A percentile compares a stretch with the other conserved stretches of the same genome.
phyloP scores from a whole-genome alignment of 2,329 filamentous ascomycete species.

The Scytalidium lignicola region DNA sequence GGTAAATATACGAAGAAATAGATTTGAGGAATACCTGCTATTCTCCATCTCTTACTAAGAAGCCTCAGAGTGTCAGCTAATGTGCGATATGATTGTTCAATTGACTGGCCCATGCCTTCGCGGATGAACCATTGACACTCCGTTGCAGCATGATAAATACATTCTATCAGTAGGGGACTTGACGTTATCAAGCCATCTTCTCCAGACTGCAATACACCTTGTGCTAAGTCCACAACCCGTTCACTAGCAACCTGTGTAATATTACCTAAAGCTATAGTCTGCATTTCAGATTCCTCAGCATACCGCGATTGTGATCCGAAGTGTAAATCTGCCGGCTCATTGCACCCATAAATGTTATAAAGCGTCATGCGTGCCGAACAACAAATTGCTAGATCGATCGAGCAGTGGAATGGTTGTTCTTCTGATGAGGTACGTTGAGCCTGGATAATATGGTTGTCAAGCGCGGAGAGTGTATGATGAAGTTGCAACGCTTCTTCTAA shows the following conservation, averaged over 20 bases:
- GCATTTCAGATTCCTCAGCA: constrained; percentile 6
- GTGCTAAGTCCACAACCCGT: neutral
- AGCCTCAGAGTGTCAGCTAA: neutral
- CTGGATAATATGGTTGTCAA: neutral
- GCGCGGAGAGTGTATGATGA: neutral
- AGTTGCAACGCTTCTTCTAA: neutral
- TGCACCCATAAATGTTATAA: constrained; percentile 7
- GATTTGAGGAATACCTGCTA: neutral
- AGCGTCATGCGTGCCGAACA: constrained; percentile 3
- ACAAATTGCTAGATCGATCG: constrained; percentile 3
- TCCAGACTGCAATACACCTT: neutral
- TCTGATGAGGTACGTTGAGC: neutral
- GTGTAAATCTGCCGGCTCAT: neutral
- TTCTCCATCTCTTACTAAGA: neutral
- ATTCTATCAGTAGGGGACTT: neutral
- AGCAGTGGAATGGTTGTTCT: neutral
- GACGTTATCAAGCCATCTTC: neutral
- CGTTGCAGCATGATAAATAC: constrained; percentile 3
- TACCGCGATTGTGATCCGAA: neutral
- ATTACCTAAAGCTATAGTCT: neutral
- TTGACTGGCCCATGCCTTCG: neutral
- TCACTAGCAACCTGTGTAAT: neutral
- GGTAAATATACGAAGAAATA: neutral
- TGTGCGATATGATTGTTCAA: neutral
- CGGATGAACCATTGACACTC: constrained; percentile 4